Percentiles rank a stretch among this genome's conserved stretches.
These are phyloP conservation scores for Iberis pinnata DNA, from an alignment of 345 rosid genomes.

Conservation along the genomic window DNA sequence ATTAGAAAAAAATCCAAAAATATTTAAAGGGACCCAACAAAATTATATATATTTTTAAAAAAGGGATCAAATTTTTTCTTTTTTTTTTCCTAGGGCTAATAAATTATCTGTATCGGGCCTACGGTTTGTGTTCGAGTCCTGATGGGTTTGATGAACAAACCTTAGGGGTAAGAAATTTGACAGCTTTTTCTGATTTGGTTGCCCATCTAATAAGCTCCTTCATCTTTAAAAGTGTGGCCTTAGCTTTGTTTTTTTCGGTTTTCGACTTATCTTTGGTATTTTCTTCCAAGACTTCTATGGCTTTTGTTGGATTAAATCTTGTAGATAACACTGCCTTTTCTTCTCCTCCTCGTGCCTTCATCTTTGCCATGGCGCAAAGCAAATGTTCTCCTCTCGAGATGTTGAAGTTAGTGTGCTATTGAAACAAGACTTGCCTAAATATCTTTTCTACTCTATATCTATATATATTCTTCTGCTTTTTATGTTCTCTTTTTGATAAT, in stretches of 20 bases:
- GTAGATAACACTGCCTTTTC: slow-evolving; percentile 19
- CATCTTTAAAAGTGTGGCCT: slow-evolving; percentile 51
- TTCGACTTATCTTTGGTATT: slow-evolving; percentile 32
- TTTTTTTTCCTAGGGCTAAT: too few relatives aligned
- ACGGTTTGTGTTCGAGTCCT: too few relatives aligned
- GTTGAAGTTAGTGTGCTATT: slow-evolving; percentile 36
- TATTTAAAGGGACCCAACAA: too few relatives aligned
- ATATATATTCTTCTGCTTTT: background rate
- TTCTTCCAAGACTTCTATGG: slow-evolving; percentile 44
- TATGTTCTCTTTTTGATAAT: slow-evolving; percentile 24
- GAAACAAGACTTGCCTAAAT: slow-evolving; percentile 56
- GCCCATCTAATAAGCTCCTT: slow-evolving; percentile 80
- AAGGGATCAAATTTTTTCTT: too few relatives aligned
- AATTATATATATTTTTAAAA: too few relatives aligned
- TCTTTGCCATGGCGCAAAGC: slow-evolving; percentile 30
- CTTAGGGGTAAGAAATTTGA: slow-evolving; percentile 56
- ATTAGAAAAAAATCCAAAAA: too few relatives aligned
- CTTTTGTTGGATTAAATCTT: slow-evolving; percentile 30
- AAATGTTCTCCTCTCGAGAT: slow-evolving; percentile 24
- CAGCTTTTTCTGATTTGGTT: slow-evolving; percentile 60
- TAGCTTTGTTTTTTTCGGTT: slow-evolving; percentile 43
- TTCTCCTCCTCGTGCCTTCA: slow-evolving; percentile 46
- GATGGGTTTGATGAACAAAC: slow-evolving; percentile 19
- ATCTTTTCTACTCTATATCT: slow-evolving; percentile 48
- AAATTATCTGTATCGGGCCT: too few relatives aligned